Evolutionary conservation across 345 rosid genomes (phyloP).

Genomic region (Punica granatum): DNA sequence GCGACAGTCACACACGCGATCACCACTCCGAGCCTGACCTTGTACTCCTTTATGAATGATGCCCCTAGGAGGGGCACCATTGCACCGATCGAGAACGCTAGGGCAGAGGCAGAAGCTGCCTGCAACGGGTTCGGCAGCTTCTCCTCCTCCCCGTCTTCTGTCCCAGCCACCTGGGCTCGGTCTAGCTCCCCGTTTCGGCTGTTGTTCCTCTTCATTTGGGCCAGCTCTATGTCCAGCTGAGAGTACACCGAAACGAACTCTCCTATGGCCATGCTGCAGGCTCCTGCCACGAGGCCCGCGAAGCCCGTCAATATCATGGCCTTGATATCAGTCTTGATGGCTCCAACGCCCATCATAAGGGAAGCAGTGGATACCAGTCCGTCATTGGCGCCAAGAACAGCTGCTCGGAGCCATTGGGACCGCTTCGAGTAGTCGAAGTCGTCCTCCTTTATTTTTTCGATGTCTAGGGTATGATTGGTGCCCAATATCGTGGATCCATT

Average conservation of each 20-base stretch:
- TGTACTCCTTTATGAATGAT: constrained; percentile 57
- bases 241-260: constrained; percentile 90
- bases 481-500: constrained; percentile 16
- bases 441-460: constrained; percentile 21
- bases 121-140: constrained; percentile 67
- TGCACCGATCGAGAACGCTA: constrained; percentile 75
- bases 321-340: constrained; percentile 70
- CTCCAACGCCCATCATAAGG: constrained; percentile 88
- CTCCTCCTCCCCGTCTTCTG: constrained; percentile 28
- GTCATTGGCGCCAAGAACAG: constrained; percentile 89
- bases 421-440: constrained; percentile 69
- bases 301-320: constrained; percentile 83
- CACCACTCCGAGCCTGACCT: constrained; percentile 53
- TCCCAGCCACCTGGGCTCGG: not conserved
- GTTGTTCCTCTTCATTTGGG: constrained; percentile 55
- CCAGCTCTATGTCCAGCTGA: constrained; percentile 70
- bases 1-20: constrained; percentile 56
- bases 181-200: constrained; percentile 3
- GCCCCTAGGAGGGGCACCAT: constrained; percentile 81
- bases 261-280: constrained; percentile 97
- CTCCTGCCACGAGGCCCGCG: constrained; percentile 87
- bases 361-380: constrained; percentile 86
- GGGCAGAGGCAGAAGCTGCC: constrained; percentile 84
- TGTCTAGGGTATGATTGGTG: constrained; percentile 20
- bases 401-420: constrained; percentile 92